Base-by-base conservation (phyloP, 441 rosid genomes). In the Syzygium syzygioides region DNA sequence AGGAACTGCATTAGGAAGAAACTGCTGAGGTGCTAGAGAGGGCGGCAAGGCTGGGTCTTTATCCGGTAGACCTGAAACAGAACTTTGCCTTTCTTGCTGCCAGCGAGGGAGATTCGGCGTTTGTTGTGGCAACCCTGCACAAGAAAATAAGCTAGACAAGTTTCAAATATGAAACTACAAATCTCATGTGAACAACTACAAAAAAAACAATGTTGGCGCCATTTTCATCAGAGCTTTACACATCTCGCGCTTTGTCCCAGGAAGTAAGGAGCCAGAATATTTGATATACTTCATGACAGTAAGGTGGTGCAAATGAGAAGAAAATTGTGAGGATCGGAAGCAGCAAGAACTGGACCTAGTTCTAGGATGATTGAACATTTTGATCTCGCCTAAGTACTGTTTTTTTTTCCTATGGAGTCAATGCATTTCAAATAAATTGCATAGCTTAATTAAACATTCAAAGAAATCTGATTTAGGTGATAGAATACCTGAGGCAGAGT, bases 121-220 rank as follows among this genome's bases (percentile, higher is more conserved):
- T 90, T 93, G 95, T 88, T 90, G 98, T 83, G 92, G 53, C 90
- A 92, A 91, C 89, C 96, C 99, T 97, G 94, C 90, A 92, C 15
- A 57, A 88, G 34, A 60, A 34, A 55, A 76, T n/a, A 45, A 52
- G 34, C 41, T 45, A 45, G 10, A 52, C 5, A 23, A 76, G 23
- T 41, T 6, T 41, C 83, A 76, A 76, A 76, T 26, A 76, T 11
- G 80, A 41, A 76, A 25, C 50, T 41, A 76, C 83, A 6, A 41
- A 41, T 76, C 53, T 76, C 83, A 76, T 23, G 1, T 76, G 18
- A 41, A 68, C 25, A 34, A 76, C 83, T 41, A 41, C 53, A 76
- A 41, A 6, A 76, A 41, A 5, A 76, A 76, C 52, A 76, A 76
- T 76, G 53, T 0, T 3, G 5, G 83, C 26, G 9, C 83, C 52